Base-by-base conservation (phyloP, 257 asterid species). In the Prunella vulgaris region DNA sequence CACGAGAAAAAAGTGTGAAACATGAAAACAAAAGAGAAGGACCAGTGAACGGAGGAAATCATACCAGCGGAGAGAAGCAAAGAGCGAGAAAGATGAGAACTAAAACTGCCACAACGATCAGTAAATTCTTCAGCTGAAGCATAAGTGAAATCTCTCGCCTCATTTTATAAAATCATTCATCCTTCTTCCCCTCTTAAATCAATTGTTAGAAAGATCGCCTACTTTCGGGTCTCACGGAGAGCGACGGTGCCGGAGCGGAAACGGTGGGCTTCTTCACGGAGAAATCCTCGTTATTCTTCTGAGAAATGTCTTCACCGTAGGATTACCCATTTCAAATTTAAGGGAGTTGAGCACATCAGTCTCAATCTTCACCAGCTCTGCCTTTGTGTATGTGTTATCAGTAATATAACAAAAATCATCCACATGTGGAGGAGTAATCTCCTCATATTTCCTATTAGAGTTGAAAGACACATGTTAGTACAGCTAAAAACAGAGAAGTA, bases 301-400 rank as follows among this genome's bases (percentile, higher is more conserved):
- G 27, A 93, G 96, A 79, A 93, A 93, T 22, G 94, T 77, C 79
- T 83, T 88, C 58, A 82, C 80, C 0, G 94, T 88, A 4, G 96
- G 97, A 70, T 73, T 87, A 4, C 99, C 96, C 96, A 93, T 76
- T 83, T 93, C 96, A 67, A 90, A 90, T 30, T 76, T 78, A 64
- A 93, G 96, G 10, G 88, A 70, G 13, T 80, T 82, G 32, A 93
- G 96, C 60, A 93, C 86, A 78, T 87, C 89, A 14, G 91, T 80
- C 75, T 93, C 99, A 97, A 90, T 93, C 62, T 84, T 79, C 78
- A 93, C 89, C 2, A 93, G 84, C n/a, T 90, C 93, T 21, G 85
- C 77, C 68, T 78, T 86, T 0, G 80, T 72, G 51, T 86, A 93
- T 0, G 94, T 87, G 46, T 88, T 83, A 66, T 90, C 97, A 1